Base-by-base conservation (phyloP, 768 basidiomycete species). In the Galerina sulciceps region DNA sequence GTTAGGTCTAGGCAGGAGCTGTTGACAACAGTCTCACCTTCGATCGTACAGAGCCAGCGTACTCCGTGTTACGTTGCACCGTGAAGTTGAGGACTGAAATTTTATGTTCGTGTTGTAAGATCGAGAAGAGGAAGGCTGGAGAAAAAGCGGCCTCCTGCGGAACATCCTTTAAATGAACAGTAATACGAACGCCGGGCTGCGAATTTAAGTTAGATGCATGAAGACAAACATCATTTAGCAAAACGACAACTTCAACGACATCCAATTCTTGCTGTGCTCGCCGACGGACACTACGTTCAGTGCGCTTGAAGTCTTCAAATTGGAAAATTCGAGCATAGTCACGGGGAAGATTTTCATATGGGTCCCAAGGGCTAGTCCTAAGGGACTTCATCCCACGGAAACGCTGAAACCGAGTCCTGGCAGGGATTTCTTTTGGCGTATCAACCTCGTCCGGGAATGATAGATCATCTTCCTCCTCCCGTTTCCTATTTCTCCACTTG, bases 361-460 rank as follows among this genome's bases (percentile, higher is more conserved):
- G 89, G 71, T 99, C 97, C 97, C 96, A 99, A 37, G 93, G 93
- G 69, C 93, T 95, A 6, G 96, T 99, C 37, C 96, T 80, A 81
- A 99, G 93, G 13, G 92, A 94, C 46, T 87, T 87, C 75, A 99
- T 73, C 8, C 96, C 96, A 57, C 96, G 87, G 71, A 88, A 99
- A 47, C 96, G 85, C 67, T 94, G 93, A 76, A 99, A 99, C 10
- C 97, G 86, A 10, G 81, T 82, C 15, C 84, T 79, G 3, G 96
- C 96, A 1, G 91, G 76, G 10, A 88, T 76, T 56, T 98, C 91
- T 62, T 87, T 85, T 0, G 96, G 96, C 0, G 97, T 99, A 66
- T 99, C 96, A 10, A 96, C 82, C 72, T 99, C 96, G 68, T 99
- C 96, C 0, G 96, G 96, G 75, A 98, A 99, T n/a, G 84, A 80